Conservation (phyloP, 202 grass and related monocot genomes). For the Musa balbisiana region DNA sequence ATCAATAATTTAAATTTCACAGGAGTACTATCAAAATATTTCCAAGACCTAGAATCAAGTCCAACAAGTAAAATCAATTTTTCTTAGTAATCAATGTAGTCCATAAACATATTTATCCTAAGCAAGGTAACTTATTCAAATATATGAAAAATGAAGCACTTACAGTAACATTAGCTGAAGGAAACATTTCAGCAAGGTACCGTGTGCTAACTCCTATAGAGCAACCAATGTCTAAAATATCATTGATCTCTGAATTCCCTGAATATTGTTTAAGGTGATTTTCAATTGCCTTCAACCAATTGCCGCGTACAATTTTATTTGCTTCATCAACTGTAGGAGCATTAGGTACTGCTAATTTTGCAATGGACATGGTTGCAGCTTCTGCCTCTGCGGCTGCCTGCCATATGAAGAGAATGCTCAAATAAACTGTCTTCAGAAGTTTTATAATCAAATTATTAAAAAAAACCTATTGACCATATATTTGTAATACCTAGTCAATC, state of each 20-base stretch:
- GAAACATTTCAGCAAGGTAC: constrained; percentile 63
- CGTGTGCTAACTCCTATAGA: constrained; percentile 77
- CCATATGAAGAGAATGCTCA: constrained; percentile 3
- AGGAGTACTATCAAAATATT: no score
- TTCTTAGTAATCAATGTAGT: not conserved
- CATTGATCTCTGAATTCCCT: constrained; percentile 36
- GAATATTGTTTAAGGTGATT: constrained; percentile 52
- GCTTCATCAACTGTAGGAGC: constrained; percentile 65
- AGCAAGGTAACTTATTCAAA: not conserved
- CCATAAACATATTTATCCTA: not conserved
- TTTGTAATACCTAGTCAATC: not conserved
- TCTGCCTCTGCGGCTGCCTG: constrained; percentile 88
- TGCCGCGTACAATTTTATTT: constrained; percentile 50
- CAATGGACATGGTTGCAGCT: constrained; percentile 75
- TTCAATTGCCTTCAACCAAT: constrained; percentile 61
- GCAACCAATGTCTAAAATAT: constrained; percentile 76
- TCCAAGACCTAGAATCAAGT: no score
- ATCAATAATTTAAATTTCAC: no score
- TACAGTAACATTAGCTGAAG: constrained; percentile 59
- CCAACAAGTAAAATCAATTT: no score
- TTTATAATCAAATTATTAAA: not conserved
- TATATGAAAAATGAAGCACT: constrained; percentile 5
- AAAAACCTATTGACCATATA: not conserved
- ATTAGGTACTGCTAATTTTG: constrained; percentile 66
- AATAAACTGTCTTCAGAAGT: not conserved